These are phyloP conservation scores for Fusarium sp. DNA, from an alignment of 2,329 filamentous ascomycete species.

Conservation along the genomic window DNA sequence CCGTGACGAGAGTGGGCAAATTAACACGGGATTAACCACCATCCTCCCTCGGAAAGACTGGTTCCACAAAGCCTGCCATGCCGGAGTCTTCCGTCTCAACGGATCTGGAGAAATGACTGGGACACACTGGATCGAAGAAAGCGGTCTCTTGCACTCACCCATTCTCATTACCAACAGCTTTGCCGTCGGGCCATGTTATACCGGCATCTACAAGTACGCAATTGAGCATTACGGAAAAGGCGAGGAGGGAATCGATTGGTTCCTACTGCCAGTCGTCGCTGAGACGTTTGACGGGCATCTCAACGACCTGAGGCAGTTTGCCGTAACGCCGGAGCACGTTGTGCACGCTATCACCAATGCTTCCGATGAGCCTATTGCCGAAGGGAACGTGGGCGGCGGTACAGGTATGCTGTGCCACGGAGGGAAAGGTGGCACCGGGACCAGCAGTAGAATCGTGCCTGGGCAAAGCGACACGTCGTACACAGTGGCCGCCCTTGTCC, in stretches of 20 bases:
- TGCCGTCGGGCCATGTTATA: not conserved
- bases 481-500: not conserved
- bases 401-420: not conserved
- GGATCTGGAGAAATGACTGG: not conserved
- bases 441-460: not conserved
- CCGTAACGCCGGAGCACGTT: not conserved
- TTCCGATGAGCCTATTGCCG: not conserved
- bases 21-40: not conserved
- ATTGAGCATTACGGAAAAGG: not conserved
- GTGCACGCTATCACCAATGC: not conserved
- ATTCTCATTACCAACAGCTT: not conserved
- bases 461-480: accelerated
- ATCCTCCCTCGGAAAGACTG: not conserved
- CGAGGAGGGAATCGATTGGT: not conserved
- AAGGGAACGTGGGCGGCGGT: not conserved
- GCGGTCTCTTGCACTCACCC: not conserved
- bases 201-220: not conserved
- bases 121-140: not conserved
- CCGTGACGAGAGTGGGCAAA: not conserved
- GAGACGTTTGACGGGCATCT: not conserved
- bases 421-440: not conserved
- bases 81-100: not conserved
- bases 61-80: not conserved
- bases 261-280: not conserved
- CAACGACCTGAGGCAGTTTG: not conserved